phyloP scores from a whole-genome alignment of 805 yeast species.

The fission yeast (Schizosaccharomyces pombe) region DNA sequence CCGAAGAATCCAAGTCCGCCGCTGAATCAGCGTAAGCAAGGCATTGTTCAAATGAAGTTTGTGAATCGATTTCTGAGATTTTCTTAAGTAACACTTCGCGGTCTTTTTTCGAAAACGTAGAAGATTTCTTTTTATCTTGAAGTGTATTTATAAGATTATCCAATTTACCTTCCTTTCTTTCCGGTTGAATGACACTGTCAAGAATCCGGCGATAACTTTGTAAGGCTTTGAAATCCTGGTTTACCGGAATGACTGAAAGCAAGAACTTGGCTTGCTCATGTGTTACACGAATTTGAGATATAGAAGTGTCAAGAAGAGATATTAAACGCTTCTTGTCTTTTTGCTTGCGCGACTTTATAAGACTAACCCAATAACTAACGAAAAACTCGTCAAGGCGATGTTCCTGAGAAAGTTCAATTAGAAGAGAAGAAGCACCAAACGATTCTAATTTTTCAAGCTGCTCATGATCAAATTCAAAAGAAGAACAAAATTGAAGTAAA shows the following conservation, averaged over 20 bases:
- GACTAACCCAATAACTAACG: neutral
- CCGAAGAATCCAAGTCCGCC: neutral
- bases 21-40: neutral
- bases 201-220: neutral
- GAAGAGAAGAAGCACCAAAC: neutral
- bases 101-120: too few relatives aligned
- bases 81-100: too few relatives aligned
- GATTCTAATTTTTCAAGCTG: neutral
- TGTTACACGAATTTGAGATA: conserved; percentile 1
- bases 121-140: too few relatives aligned
- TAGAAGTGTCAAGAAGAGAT: neutral
- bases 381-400: neutral
- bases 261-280: conserved; percentile 5
- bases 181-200: neutral
- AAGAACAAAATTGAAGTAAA: conserved; percentile 6
- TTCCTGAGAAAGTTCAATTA: neutral
- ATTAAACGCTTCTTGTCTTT: neutral
- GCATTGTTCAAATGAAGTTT: too few relatives aligned
- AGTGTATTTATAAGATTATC: too few relatives aligned
- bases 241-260: neutral
- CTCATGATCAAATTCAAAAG: neutral
- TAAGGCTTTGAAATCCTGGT: neutral
- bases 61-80: too few relatives aligned
- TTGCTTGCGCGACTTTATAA: neutral
- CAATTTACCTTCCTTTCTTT: too few relatives aligned